Evolutionary conservation across 1,284 basidiomycete species (phyloP).

Genomic region (Waitea zeae): DNA sequence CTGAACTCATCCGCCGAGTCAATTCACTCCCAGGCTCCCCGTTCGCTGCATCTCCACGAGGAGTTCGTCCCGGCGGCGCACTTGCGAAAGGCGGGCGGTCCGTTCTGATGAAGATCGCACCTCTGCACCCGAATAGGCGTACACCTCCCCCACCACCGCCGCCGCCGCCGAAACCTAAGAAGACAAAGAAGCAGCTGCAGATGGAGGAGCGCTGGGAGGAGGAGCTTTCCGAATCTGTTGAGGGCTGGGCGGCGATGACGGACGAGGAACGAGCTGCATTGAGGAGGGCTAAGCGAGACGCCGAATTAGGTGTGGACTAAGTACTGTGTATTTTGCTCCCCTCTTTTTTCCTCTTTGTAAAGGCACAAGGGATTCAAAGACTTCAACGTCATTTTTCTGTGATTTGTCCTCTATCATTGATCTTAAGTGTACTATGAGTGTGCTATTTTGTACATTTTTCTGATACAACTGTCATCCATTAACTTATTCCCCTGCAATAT

Average conservation of each 20-base stretch:
- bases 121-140: conserved; percentile 50
- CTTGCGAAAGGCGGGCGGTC: too few relatives aligned
- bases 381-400: too few relatives aligned
- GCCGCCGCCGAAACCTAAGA: conserved; percentile 42
- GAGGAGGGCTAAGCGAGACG: conserved; percentile 40
- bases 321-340: too few relatives aligned
- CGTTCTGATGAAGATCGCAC: conserved; percentile 47
- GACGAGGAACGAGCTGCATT: conserved; percentile 45
- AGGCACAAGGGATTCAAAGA: too few relatives aligned
- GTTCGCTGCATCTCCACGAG: too few relatives aligned
- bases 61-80: conserved; percentile 47
- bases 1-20: conserved; percentile 53
- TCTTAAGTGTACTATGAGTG: too few relatives aligned
- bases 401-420: too few relatives aligned
- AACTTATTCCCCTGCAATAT: too few relatives aligned
- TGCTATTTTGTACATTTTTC: too few relatives aligned
- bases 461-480: too few relatives aligned
- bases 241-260: conserved; percentile 51
- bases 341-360: too few relatives aligned
- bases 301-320: conserved; percentile 47
- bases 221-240: conserved; percentile 52
- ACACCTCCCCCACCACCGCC: conserved; percentile 54
- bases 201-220: conserved; percentile 68
- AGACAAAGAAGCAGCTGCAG: conserved; percentile 57
- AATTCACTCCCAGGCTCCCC: too few relatives aligned